A percentile compares a stretch with the other conserved stretches of the same genome.
Conservation (phyloP, 106 monocot genomes). For the Phalaenopsis aphrodite region DNA sequence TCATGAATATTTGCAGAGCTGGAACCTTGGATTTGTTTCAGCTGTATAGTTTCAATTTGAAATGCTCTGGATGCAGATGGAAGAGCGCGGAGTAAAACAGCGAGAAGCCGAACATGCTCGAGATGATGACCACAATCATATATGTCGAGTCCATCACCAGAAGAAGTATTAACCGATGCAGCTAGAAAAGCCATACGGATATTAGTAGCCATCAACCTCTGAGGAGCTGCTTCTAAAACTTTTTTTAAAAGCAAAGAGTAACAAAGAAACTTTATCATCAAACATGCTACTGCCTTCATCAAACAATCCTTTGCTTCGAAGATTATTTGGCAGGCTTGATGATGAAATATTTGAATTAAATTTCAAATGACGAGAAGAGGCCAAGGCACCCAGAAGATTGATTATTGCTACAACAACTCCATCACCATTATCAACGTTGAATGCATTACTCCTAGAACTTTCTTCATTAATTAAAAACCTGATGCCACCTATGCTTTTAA, state of each 20-base stretch:
- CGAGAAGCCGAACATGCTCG: constrained; percentile 71
- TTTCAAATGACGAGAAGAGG: constrained; percentile 68
- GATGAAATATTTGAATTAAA: constrained; percentile 30
- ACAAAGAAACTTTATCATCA: constrained; percentile 67
- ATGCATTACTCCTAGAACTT: constrained; percentile 76
- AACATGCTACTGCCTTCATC: constrained; percentile 77
- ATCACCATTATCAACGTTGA: constrained; percentile 86
- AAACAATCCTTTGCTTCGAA: constrained; percentile 20
- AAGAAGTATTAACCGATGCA: constrained; percentile 85
- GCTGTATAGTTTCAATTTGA: constrained; percentile 90
- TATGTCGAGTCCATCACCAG: constrained; percentile 77
- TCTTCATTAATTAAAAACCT: constrained; percentile 73
- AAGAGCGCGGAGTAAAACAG: constrained; percentile 84
- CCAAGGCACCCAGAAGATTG: constrained; percentile 77
- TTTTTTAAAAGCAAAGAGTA: constrained; percentile 85
- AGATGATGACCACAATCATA: constrained; percentile 94
- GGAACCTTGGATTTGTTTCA: constrained; percentile 41
- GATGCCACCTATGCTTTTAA: constrained; percentile 67
- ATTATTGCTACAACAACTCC: constrained; percentile 88
- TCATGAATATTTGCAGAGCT: constrained; percentile 84
- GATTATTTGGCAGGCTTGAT: constrained; percentile 21
- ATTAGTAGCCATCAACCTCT: constrained; percentile 80
- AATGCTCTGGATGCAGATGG: constrained; percentile 77
- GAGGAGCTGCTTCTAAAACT: constrained; percentile 75
- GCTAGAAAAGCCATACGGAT: constrained; percentile 70